Conservation (phyloP, 202 grass and related monocot species). For the Hordeum pubiflorum region DNA sequence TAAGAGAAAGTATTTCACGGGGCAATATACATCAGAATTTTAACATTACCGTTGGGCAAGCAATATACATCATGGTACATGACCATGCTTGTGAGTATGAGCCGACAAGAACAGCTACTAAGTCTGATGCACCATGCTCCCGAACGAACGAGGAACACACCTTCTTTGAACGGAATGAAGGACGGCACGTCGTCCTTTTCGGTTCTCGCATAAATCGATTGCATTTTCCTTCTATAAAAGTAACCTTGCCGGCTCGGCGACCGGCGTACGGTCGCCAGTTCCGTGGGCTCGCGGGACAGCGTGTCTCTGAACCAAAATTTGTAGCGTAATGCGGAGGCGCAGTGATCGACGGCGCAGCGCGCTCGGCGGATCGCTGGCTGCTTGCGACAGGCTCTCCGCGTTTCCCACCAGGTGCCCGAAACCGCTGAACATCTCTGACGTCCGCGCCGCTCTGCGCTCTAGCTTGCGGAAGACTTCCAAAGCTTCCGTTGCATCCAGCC, state of each 20-base stretch:
- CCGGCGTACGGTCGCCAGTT: no score
- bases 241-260: no score
- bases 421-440: slow-evolving; percentile 5
- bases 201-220: not conserved
- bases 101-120: no score
- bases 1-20: no score
- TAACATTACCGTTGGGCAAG: no score
- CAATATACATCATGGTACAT: no score
- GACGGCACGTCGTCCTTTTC: not conserved
- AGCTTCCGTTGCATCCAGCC: not conserved
- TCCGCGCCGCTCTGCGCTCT: not conserved
- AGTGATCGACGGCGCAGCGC: no score
- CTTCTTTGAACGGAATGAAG: not conserved
- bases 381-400: not conserved
- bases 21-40: no score
- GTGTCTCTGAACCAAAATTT: not conserved
- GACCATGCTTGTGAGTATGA: no score
- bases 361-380: not conserved
- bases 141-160: not conserved
- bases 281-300: not conserved
- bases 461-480: not conserved
- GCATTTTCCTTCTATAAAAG: not conserved
- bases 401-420: not conserved
- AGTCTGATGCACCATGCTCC: no score
- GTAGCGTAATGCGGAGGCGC: not conserved